Evolutionary conservation across 108 stramenopile genomes (phyloP).

Genomic region (Nannochloropsis salina): DNA sequence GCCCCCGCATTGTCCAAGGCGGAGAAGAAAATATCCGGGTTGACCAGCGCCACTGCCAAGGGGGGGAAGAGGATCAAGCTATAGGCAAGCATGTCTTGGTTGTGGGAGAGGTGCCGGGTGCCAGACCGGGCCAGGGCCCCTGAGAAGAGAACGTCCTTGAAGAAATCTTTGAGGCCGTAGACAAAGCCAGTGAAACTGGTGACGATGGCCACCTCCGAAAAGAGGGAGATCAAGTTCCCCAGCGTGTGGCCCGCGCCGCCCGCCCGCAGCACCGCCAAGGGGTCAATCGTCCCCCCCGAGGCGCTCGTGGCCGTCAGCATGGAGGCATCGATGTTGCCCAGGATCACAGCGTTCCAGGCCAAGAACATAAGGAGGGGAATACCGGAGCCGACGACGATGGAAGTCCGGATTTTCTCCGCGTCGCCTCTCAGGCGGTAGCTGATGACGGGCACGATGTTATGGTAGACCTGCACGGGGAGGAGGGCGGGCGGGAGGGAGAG

Average conservation of each 20-base stretch:
- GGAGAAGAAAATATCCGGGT: slow-evolving; percentile 26
- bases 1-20: slow-evolving; percentile 43
- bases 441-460: slow-evolving; percentile 77
- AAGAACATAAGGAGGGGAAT: slow-evolving; percentile 71
- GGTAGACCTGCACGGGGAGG: slow-evolving; percentile 51
- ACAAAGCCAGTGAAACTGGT: slow-evolving; percentile 31
- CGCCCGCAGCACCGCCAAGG: slow-evolving; percentile 18
- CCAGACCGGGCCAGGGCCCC: not conserved
- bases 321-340: slow-evolving; percentile 58
- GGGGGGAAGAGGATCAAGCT: slow-evolving; percentile 30
- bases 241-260: not conserved
- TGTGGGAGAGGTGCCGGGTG: not conserved
- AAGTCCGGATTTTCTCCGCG: slow-evolving; percentile 61
- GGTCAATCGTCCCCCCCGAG: slow-evolving; percentile 28
- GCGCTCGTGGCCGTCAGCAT: not conserved
- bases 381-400: slow-evolving; percentile 66
- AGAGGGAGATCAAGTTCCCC: not conserved
- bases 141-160: slow-evolving; percentile 28
- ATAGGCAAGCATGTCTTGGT: slow-evolving; percentile 15
- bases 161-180: slow-evolving; percentile 35
- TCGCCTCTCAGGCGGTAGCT: slow-evolving; percentile 70
- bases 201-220: slow-evolving; percentile 21
- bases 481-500: not conserved
- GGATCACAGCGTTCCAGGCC: slow-evolving; percentile 70
- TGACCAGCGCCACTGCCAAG: slow-evolving; percentile 13